Evolutionary conservation across 2,329 filamentous ascomycete species (phyloP).

Genomic region (Aspergillus fumigatiaffinis): DNA sequence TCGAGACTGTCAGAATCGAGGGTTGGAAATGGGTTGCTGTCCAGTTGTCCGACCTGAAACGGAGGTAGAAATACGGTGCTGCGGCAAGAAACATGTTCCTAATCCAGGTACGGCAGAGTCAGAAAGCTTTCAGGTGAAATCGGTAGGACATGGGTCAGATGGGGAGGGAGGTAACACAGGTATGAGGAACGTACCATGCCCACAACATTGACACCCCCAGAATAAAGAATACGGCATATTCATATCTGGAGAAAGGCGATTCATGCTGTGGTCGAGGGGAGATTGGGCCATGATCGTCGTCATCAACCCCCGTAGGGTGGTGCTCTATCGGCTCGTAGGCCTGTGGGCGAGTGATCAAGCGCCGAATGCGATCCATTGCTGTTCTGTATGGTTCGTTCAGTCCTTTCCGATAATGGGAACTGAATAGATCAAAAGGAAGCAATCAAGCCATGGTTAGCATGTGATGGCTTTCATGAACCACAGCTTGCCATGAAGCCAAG

Average conservation of each 20-base stretch:
- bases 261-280: constrained; percentile 8
- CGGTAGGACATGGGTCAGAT: neutral
- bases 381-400: neutral
- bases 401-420: neutral
- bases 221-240: constrained; percentile 80
- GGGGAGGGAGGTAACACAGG: neutral
- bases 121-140: neutral
- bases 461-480: neutral
- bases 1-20: constrained; percentile 81
- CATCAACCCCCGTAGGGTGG: constrained; percentile 23
- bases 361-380: constrained; percentile 34
- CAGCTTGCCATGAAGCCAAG: neutral
- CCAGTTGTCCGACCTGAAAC: constrained; percentile 68
- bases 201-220: constrained; percentile 93
- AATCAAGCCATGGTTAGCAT: constrained; percentile 4
- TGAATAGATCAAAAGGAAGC: neutral
- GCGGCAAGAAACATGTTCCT: constrained; percentile 99
- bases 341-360: constrained; percentile 26
- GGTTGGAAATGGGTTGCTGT: constrained; percentile 83
- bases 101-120: constrained; percentile 2
- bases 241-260: constrained; percentile 69
- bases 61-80: constrained; percentile 83
- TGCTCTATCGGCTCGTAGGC: constrained; percentile 30
- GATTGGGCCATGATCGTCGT: constrained; percentile 24
- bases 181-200: constrained; percentile 68